Evolutionary conservation across 768 basidiomycete species (phyloP), one percentile per base, ranked within the genome.

Genomic region (Serendipita indica): DNA sequence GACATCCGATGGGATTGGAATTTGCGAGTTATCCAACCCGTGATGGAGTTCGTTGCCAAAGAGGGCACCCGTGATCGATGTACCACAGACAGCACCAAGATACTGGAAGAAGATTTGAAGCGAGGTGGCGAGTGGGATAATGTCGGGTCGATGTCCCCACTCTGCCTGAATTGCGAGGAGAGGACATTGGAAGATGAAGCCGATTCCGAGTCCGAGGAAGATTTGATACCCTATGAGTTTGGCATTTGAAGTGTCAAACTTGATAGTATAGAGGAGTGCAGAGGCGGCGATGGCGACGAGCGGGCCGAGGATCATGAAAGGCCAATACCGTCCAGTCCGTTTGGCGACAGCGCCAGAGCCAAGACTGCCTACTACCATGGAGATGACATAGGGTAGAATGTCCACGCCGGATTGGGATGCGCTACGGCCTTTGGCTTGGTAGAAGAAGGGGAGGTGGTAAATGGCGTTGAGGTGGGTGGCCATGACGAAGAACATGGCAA

Each of bases 161-260:
- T 60, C 59, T 3, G 59, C 59, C 30, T 60, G 59, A 33, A 60
- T 60, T 45, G 59, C 59, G 20, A 60, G 27, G 28, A 60, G 25
- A 54, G 49, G 49, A 7, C 33, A 39, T 33, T 60, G 59, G 59
- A 54, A 52, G 49, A 41, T 46, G 35, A 46, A 34, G 20, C 59
- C 59, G 49, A 60, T 33, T 39, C 71, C 72, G 34, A 69, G 63
- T 14, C 71, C 72, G 28, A 65, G 60, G 14, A 72, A 63, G 62
- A 72, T 71, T 62, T 72, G 71, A 63, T 60, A 71, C 1, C 71
- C 71, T 43, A 69, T 64, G 30, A 70, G 60, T 43, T 65, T 52
- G 3, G 59, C 32, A 18, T 54, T 60, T 18, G 45, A 25, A 14
- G 67, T 68, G 33, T 62, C 12, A 3, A 61, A 60, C 39, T 65